A percentile compares a stretch with the other conserved stretches of the same genome.
phyloP scores from a whole-genome alignment of 1,284 basidiomycete genomes.

The Omphalotus olearius region DNA sequence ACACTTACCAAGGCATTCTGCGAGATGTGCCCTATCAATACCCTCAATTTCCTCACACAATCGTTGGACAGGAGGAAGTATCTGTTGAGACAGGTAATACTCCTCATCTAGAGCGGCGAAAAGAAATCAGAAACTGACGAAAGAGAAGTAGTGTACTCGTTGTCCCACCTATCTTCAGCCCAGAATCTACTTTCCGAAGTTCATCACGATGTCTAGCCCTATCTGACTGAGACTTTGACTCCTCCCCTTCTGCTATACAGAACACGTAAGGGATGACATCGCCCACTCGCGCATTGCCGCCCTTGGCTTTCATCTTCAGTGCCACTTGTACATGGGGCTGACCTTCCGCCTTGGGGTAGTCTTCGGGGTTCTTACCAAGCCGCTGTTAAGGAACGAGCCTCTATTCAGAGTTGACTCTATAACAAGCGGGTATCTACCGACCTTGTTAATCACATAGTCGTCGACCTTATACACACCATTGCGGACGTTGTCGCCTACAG shows the following conservation, averaged over 20 bases:
- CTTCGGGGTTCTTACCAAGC: slow-evolving; percentile 91
- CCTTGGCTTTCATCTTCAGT: slow-evolving; percentile 84
- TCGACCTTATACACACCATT: slow-evolving; percentile 79
- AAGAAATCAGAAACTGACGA: slow-evolving; percentile 3
- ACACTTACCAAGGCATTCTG: slow-evolving; percentile 85
- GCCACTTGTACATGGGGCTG: slow-evolving; percentile 99
- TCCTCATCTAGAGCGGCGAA: slow-evolving; percentile 66
- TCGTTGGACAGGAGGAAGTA: slow-evolving; percentile 93
- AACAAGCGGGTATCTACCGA: slow-evolving; percentile 22
- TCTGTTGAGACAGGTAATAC: slow-evolving; percentile 88
- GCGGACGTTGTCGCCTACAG: slow-evolving; percentile 74
- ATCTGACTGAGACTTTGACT: slow-evolving; percentile 80
- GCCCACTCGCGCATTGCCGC: slow-evolving; percentile 76
- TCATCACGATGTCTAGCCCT: slow-evolving; percentile 94
- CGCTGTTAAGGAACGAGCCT: slow-evolving; percentile 45
- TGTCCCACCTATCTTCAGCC: slow-evolving; percentile 66
- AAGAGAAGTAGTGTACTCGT: slow-evolving; percentile 3
- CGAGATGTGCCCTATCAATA: slow-evolving; percentile 86
- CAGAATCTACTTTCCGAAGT: slow-evolving; percentile 63
- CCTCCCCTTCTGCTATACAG: slow-evolving; percentile 77
- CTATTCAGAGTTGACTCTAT: slow-evolving; percentile 3
- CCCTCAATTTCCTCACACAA: slow-evolving; percentile 96
- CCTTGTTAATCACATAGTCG: slow-evolving; percentile 94
- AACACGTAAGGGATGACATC: slow-evolving; percentile 98
- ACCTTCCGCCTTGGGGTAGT: slow-evolving; percentile 92